Evolutionary conservation across 768 basidiomycete species (phyloP).

Genomic region (Amyloporia xantha): DNA sequence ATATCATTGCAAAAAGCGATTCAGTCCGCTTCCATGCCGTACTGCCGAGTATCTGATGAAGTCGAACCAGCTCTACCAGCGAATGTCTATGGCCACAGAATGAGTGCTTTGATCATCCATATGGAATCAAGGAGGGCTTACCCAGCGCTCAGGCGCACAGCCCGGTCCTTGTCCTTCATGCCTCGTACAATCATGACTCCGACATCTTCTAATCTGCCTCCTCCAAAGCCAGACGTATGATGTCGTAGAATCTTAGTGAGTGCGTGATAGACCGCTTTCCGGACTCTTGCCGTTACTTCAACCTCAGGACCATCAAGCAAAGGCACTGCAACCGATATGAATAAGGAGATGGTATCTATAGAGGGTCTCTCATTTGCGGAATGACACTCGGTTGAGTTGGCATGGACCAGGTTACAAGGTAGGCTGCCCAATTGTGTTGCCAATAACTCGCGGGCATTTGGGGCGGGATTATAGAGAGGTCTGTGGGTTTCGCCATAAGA

Average conservation of each 20-base stretch:
- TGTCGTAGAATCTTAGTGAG: slow-evolving; percentile 15
- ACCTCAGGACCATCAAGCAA: slow-evolving; percentile 42
- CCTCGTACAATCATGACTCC: slow-evolving; percentile 40
- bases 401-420: slow-evolving; percentile 18
- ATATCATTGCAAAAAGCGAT: slow-evolving; percentile 38
- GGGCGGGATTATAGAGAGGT: slow-evolving; percentile 27
- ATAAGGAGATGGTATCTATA: slow-evolving; percentile 24
- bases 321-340: slow-evolving; percentile 29
- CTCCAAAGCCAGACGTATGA: slow-evolving; percentile 14
- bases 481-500: slow-evolving; percentile 21
- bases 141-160: slow-evolving; percentile 64
- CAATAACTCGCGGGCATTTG: slow-evolving; percentile 27
- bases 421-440: slow-evolving; percentile 17
- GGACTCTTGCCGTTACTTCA: slow-evolving; percentile 42
- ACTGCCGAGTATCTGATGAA: slow-evolving; percentile 30
- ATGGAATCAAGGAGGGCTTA: slow-evolving; percentile 27
- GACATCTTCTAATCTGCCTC: slow-evolving; percentile 22
- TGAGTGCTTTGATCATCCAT: no score
- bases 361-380: slow-evolving; percentile 4
- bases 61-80: slow-evolving; percentile 39
- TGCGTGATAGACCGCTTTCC: slow-evolving; percentile 20
- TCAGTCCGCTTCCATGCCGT: slow-evolving; percentile 32
- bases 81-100: slow-evolving; percentile 32
- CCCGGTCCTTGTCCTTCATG: slow-evolving; percentile 47
- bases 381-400: slow-evolving; percentile 6